phyloP scores from a whole-genome alignment of 1,284 basidiomycete genomes.

The Austroboletus rostrupii region DNA sequence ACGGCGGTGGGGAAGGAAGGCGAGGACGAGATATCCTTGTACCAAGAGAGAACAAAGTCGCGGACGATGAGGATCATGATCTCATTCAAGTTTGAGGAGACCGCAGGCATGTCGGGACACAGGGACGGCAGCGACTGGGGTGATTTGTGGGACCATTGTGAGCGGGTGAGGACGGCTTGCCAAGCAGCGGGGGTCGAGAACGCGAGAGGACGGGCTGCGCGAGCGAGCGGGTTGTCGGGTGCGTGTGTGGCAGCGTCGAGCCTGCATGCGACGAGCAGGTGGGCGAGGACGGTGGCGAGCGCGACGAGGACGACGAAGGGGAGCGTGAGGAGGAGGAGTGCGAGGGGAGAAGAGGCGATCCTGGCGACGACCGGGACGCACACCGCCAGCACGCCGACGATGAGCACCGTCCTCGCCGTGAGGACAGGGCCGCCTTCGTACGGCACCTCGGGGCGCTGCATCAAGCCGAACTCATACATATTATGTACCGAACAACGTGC shows the following conservation, averaged over 20 bases:
- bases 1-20: slow-evolving; percentile 86
- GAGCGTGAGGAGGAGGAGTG: slow-evolving; percentile 38
- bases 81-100: slow-evolving; percentile 69
- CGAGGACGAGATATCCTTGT: slow-evolving; percentile 77
- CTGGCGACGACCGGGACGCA: slow-evolving; percentile 50
- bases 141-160: slow-evolving; percentile 75
- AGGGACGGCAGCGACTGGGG: slow-evolving; percentile 61
- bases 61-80: slow-evolving; percentile 76
- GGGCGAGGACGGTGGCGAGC: slow-evolving; percentile 48
- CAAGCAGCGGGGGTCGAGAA: slow-evolving; percentile 90
- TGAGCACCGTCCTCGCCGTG: slow-evolving; percentile 46
- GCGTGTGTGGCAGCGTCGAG: slow-evolving; percentile 45
- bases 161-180: slow-evolving; percentile 81
- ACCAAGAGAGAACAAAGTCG: slow-evolving; percentile 86
- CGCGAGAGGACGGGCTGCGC: slow-evolving; percentile 64
- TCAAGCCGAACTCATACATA: slow-evolving; percentile 7
- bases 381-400: slow-evolving; percentile 52
- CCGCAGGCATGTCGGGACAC: slow-evolving; percentile 55
- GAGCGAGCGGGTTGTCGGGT: slow-evolving; percentile 36
- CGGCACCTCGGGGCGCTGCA: slow-evolving; percentile 8
- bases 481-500: neutral
- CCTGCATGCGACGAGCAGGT: slow-evolving; percentile 52
- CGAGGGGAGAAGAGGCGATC: slow-evolving; percentile 59
- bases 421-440: slow-evolving; percentile 28
- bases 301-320: slow-evolving; percentile 45